These are phyloP conservation scores for Syzygium syzygioides DNA, from an alignment of 441 rosid genomes.

Conservation along the genomic window DNA sequence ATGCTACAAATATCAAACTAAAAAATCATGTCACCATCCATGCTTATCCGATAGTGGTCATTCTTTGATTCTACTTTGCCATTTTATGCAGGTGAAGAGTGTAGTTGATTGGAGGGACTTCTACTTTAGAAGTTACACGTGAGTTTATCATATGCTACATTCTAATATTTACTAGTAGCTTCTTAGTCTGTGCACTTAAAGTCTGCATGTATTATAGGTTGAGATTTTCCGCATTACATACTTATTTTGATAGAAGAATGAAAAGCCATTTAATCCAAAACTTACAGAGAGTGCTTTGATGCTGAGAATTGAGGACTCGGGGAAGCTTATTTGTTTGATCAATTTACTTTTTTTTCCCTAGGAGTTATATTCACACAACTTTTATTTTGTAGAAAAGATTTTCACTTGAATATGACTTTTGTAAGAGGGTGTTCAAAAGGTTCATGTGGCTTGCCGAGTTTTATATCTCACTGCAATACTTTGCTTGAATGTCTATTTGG, in stretches of 20 bases:
- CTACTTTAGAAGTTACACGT: constrained; percentile 76
- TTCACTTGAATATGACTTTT: not conserved
- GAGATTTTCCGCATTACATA: not conserved
- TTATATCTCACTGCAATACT: not conserved
- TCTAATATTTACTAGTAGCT: not conserved
- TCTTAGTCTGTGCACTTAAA: not conserved
- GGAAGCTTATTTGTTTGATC: not conserved
- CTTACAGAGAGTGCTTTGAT: not conserved
- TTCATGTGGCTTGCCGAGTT: not conserved
- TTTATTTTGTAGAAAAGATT: not conserved
- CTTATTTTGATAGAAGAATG: not conserved
- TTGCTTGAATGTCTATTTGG: not conserved
- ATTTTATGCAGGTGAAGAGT: constrained; percentile 64
- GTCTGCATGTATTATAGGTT: not conserved
- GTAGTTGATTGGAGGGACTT: constrained; percentile 90
- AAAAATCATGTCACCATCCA: not conserved
- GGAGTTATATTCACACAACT: not conserved
- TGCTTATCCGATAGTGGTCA: not conserved
- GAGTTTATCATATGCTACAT: constrained; percentile 22
- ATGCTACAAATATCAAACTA: not conserved
- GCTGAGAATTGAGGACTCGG: not conserved
- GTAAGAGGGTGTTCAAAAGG: not conserved
- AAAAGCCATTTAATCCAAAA: not conserved
- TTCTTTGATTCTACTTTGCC: constrained; percentile 2
- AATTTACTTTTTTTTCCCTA: not conserved